phyloP scores from a whole-genome alignment of 2,329 filamentous ascomycete genomes.

The Amphichorda felina region DNA sequence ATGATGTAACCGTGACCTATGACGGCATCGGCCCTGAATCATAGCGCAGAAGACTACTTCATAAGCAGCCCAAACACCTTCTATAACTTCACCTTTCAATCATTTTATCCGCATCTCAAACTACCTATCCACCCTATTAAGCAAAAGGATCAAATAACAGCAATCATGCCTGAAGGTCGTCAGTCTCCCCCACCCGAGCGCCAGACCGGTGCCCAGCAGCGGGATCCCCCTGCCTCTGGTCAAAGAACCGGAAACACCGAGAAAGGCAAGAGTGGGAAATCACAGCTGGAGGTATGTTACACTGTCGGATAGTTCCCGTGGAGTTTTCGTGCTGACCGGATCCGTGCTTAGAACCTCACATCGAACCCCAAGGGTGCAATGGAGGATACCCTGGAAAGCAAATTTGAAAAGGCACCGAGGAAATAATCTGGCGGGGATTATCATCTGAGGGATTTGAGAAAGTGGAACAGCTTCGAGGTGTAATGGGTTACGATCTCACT shows the following conservation, averaged over 20 bases:
- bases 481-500: no score
- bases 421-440: no score
- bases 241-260: conserved; percentile 43
- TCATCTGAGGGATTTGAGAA: no score
- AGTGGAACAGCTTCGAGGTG: no score
- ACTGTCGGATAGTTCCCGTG: no score
- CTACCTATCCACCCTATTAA: no score
- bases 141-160: neutral
- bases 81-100: neutral
- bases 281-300: conserved; percentile 34
- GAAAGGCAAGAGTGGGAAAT: conserved; percentile 39
- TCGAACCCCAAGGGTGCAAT: conserved; percentile 57
- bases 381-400: conserved; percentile 47
- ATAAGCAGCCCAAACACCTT: no score
- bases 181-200: conserved; percentile 66
- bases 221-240: conserved; percentile 43
- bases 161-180: conserved; percentile 57
- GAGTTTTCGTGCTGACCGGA: conserved; percentile 7
- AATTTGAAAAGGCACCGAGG: conserved; percentile 25
- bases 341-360: conserved; percentile 30
- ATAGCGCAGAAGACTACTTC: no score
- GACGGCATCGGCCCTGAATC: neutral
- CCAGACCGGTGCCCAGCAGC: conserved; percentile 53
- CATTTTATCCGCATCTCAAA: no score
- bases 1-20: conserved; percentile 2